These are phyloP conservation scores for Aureobasidium sp. DNA, from an alignment of 2,329 filamentous ascomycete genomes.

Conservation along the genomic window DNA sequence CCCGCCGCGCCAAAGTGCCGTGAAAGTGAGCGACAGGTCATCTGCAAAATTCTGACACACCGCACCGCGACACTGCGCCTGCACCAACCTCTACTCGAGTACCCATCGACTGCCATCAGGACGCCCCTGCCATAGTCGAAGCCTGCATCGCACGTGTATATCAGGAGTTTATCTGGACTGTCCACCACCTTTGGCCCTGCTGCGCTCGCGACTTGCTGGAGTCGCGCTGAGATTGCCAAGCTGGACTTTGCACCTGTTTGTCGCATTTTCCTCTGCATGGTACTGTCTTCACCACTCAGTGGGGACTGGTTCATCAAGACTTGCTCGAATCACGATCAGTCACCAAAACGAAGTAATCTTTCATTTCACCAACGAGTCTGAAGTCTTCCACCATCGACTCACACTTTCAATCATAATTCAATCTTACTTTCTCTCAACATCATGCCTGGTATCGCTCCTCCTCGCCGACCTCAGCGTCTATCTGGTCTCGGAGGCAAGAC, in stretches of 20 bases:
- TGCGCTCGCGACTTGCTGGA: not conserved
- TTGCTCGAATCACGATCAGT: not conserved
- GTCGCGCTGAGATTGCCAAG: not conserved
- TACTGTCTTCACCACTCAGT: not conserved
- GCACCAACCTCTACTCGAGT: not conserved
- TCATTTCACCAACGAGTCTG: not conserved
- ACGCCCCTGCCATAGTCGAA: not conserved
- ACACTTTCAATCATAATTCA: not conserved
- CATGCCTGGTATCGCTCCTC: constrained; percentile 14
- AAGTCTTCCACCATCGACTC: no score
- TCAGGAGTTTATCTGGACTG: not conserved
- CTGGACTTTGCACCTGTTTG: not conserved
- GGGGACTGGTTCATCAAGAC: not conserved
- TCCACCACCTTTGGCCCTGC: not conserved
- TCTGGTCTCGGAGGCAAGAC: constrained; percentile 1
- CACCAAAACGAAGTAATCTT: not conserved
- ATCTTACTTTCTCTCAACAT: not conserved
- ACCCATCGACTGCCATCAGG: not conserved
- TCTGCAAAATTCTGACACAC: constrained; percentile 12
- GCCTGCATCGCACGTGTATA: not conserved
- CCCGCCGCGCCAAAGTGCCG: constrained; percentile 8
- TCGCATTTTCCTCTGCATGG: not conserved
- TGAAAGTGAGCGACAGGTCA: not conserved
- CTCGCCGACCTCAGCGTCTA: constrained; percentile 9
- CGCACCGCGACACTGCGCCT: not conserved